Percentiles rank a stretch among this genome's conserved stretches.
Conservation (phyloP, 345 rosid genomes). For the Orychophragmus violaceus region DNA sequence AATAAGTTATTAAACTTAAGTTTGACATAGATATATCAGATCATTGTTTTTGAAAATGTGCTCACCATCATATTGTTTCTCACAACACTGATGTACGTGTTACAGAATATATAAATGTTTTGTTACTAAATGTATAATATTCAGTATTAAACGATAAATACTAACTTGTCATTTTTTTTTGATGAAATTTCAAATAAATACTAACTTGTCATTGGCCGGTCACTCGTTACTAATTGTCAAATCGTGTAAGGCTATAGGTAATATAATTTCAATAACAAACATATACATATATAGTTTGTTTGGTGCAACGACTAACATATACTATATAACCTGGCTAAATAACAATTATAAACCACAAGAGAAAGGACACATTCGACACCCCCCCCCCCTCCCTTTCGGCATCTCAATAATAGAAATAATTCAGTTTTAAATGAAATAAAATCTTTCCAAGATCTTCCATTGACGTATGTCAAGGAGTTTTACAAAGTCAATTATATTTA, state of each 20-base stretch:
- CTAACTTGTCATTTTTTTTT: no score
- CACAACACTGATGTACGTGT: neutral
- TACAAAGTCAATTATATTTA: slow-evolving; percentile 22
- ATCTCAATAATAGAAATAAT: neutral
- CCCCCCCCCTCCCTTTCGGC: slow-evolving; percentile 21
- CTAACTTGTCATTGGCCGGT: slow-evolving; percentile 2
- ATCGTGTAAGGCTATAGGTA: neutral
- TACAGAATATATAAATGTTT: neutral
- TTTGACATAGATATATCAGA: neutral
- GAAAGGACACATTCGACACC: slow-evolving; percentile 10
- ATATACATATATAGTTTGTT: no score
- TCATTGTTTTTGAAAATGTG: neutral
- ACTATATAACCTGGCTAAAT: neutral
- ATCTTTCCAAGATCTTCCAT: slow-evolving; percentile 25
- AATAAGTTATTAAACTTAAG: neutral
- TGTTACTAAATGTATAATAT: neutral
- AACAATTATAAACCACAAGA: neutral
- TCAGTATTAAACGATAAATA: neutral
- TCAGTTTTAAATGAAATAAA: slow-evolving; percentile 3
- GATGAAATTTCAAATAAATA: no score
- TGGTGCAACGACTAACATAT: neutral
- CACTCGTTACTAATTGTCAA: slow-evolving; percentile 4
- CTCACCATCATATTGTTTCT: neutral
- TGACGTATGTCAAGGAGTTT: slow-evolving; percentile 27
- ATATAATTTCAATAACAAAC: neutral